phyloP scores from a whole-genome alignment of 805 yeast genomes.

The Pichia ethanolica region DNA sequence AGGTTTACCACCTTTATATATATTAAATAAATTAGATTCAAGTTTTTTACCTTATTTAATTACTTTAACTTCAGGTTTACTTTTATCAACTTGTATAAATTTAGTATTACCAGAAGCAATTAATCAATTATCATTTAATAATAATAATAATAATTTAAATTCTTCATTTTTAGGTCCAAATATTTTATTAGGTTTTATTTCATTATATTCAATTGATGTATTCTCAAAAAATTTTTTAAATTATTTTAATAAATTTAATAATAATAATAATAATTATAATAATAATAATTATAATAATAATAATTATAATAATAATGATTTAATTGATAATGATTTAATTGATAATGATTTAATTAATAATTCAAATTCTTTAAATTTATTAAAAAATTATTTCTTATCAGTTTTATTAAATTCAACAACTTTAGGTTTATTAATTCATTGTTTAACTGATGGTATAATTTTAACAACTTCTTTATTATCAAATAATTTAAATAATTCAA shows the following conservation, averaged over 20 bases:
- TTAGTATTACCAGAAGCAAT: conserved; percentile 12
- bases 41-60: conserved; percentile 1
- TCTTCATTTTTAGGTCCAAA: conserved; percentile 7
- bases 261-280: no score
- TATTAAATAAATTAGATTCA: neutral
- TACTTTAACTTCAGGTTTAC: conserved; percentile 9
- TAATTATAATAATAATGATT: neutral
- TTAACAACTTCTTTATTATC: conserved; percentile 42
- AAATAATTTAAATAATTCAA: conserved; percentile 15
- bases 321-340: neutral
- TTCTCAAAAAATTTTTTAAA: conserved; percentile 1
- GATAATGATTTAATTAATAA: no score
- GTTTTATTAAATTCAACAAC: conserved; percentile 42
- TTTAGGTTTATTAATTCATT: conserved; percentile 58
- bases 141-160: neutral
- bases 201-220: conserved; percentile 5
- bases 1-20: conserved; percentile 9
- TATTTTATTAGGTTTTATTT: conserved; percentile 10
- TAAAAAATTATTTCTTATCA: conserved; percentile 12
- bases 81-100: conserved; percentile 9
- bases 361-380: no score
- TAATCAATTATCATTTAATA: neutral
- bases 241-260: neutral
- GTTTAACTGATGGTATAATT: conserved; percentile 67
- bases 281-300: no score